These are phyloP conservation scores for Aeschynomene evenia DNA, from an alignment of 306 rosid genomes.

Conservation along the genomic window DNA sequence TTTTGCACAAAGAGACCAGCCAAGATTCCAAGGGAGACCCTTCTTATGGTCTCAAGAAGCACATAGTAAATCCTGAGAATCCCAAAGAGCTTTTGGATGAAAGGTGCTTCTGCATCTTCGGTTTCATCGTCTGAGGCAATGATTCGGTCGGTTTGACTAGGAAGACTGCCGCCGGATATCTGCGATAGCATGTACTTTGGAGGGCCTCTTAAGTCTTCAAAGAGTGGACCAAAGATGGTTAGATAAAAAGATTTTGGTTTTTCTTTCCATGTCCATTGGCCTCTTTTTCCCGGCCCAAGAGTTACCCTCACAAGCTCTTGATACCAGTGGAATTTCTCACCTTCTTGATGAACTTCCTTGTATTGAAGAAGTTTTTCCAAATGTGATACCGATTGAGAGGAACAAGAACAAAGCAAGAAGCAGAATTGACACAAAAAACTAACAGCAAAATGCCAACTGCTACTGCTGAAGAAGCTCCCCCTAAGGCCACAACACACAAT, in stretches of 20 bases:
- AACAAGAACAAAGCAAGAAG: conserved; percentile 72
- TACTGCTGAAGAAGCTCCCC: conserved; percentile 50
- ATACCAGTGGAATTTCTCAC: conserved; percentile 70
- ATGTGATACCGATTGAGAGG: conserved; percentile 82
- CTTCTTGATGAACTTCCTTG: conserved; percentile 92
- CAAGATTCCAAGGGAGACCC: conserved; percentile 58
- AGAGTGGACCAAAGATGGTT: conserved; percentile 69
- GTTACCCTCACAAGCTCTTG: conserved; percentile 78
- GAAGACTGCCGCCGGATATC: conserved; percentile 52
- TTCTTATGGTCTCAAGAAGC: conserved; percentile 60
- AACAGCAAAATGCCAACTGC: conserved; percentile 69
- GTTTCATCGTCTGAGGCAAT: conserved; percentile 90
- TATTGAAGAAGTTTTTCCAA: conserved; percentile 85
- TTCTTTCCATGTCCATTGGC: conserved; percentile 91
- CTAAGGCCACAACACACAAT: conserved; percentile 52
- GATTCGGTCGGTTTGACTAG: conserved; percentile 49
- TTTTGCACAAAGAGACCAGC: conserved; percentile 59
- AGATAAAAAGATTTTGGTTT: conserved; percentile 47
- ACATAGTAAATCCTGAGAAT: conserved; percentile 83
- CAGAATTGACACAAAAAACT: conserved; percentile 36
- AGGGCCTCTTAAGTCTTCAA: conserved; percentile 93
- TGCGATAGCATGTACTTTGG: conserved; percentile 96
- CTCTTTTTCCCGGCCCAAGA: conserved; percentile 89
- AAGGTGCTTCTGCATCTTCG: conserved; percentile 95
- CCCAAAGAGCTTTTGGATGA: conserved; percentile 89